Conservation (phyloP, 176 grass and related monocot species). For the Leersia perrieri region DNA sequence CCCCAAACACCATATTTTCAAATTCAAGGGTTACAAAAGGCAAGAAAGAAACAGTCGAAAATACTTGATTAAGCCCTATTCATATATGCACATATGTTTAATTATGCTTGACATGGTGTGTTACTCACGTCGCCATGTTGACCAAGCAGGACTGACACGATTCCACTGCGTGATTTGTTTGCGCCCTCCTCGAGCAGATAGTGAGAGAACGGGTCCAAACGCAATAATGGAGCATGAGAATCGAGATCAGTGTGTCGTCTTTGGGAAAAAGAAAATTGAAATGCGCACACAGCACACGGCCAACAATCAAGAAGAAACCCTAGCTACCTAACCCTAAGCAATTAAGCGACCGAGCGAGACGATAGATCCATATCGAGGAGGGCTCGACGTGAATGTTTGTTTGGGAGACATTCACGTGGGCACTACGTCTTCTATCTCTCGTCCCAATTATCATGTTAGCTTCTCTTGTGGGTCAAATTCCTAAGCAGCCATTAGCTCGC, state of each 20-base stretch:
- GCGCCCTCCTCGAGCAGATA: conserved; percentile 46
- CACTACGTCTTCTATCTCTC: conserved; percentile 47
- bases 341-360: conserved; percentile 2
- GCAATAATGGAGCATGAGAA: conserved; percentile 50
- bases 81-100: not conserved
- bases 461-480: conserved; percentile 11
- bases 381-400: conserved; percentile 98
- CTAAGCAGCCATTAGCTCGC: not conserved
- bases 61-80: not conserved
- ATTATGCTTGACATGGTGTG: not conserved
- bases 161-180: conserved; percentile 52
- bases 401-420: conserved; percentile 98
- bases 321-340: conserved; percentile 43
- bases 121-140: conserved; percentile 50
- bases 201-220: conserved; percentile 45
- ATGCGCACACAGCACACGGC: conserved; percentile 3
- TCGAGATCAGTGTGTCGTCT: conserved; percentile 5
- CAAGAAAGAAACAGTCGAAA: not conserved
- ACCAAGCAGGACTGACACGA: conserved; percentile 61
- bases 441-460: not conserved
- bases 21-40: not conserved
- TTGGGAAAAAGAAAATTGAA: not conserved
- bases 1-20: not conserved
- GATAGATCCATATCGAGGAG: conserved; percentile 17
- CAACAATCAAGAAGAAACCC: conserved; percentile 39